These are phyloP conservation scores for Lecanicillium sp. DNA, from an alignment of 2,329 filamentous ascomycete genomes.

Conservation along the genomic window DNA sequence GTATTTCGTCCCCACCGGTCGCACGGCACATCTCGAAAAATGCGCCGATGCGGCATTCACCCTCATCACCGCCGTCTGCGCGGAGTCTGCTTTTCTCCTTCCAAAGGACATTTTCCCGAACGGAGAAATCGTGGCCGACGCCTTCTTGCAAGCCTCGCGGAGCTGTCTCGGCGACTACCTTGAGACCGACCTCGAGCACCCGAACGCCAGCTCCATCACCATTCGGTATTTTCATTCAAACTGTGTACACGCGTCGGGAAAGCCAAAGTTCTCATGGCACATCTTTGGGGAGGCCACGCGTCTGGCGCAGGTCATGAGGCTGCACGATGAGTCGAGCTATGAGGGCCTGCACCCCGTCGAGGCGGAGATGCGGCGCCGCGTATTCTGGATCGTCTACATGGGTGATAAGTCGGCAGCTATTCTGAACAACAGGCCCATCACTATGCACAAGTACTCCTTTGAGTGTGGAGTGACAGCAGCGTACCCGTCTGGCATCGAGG, in stretches of 20 bases:
- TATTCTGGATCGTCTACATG: slow-evolving; percentile 36
- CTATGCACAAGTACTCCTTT: slow-evolving; percentile 38
- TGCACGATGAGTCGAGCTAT: slow-evolving; percentile 34
- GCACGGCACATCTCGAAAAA: slow-evolving; percentile 18
- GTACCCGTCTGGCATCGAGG: slow-evolving; percentile 28
- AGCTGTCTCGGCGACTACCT: slow-evolving; percentile 33
- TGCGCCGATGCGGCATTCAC: slow-evolving; percentile 35
- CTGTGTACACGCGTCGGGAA: slow-evolving; percentile 37
- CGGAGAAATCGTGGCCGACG: slow-evolving; percentile 30
- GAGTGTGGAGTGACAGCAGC: slow-evolving; percentile 33
- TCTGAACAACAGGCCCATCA: slow-evolving; percentile 36
- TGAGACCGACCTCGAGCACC: slow-evolving; percentile 36
- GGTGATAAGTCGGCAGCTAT: slow-evolving; percentile 35
- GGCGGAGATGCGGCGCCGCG: slow-evolving; percentile 30
- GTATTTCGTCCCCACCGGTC: slow-evolving; percentile 22
- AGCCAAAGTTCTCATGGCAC: slow-evolving; percentile 38
- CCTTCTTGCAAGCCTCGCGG: slow-evolving; percentile 35
- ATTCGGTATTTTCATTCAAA: slow-evolving; percentile 42
- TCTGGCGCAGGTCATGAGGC: slow-evolving; percentile 36
- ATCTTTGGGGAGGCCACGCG: slow-evolving; percentile 39
- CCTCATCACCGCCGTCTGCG: slow-evolving; percentile 38
- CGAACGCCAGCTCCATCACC: slow-evolving; percentile 36
- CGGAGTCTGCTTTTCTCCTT: slow-evolving; percentile 34
- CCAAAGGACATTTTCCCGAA: slow-evolving; percentile 34
- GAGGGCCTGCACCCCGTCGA: slow-evolving; percentile 31